Evolutionary conservation across 2,329 filamentous ascomycete species (phyloP), one percentile per base, ranked within the genome.

Genomic region (Sporothrix dimorphospora): DNA sequence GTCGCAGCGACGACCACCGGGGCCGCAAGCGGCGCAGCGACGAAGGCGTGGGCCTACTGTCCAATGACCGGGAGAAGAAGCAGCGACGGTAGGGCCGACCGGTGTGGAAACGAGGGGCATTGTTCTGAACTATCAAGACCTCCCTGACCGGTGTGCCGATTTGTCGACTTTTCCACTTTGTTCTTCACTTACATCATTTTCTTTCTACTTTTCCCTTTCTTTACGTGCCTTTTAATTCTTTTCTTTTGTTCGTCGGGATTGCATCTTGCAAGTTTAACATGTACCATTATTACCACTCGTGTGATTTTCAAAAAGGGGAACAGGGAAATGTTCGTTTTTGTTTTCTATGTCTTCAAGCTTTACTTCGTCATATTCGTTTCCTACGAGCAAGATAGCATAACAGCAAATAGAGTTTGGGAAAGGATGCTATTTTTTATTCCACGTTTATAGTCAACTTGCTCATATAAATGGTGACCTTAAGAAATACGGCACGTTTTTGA

Each of bases 31-130:
- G 83, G 49, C 81, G 81, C 76, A 87, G 85, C 75, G 86, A 87
- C 73, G 86, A 87, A 70, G 85, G 83, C n/a, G 80, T 78, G 74
- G 84, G 85, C 21, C 79, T 82, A 72, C 66, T 74, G 83, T 83
- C 83, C 19, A 83, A 78, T 76, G 85, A 87, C 51, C 81, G 84
- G 72, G 86, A 89, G 73, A 89, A 89, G 82, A 82, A 87, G 78
- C 83, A 81, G 74, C 83, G 87, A 79, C 83, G 84, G 76, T 87
- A 82, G 78, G 19, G 14, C 47, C 38, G 49, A 14, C 68, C 24
- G 38, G 5, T 47, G 51, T 47, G 49, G 67, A 55, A 34, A 21
- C 38, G 38, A 30, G 24, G 42, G 14, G n/a, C 38, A 21, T 12
- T 45, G 9, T 45, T 27, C 45, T 24, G n/a, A 45, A 21, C 6